Evolutionary conservation across 495 filamentous ascomycete species (phyloP).

Genomic region (Hyaloscypha variabilis): DNA sequence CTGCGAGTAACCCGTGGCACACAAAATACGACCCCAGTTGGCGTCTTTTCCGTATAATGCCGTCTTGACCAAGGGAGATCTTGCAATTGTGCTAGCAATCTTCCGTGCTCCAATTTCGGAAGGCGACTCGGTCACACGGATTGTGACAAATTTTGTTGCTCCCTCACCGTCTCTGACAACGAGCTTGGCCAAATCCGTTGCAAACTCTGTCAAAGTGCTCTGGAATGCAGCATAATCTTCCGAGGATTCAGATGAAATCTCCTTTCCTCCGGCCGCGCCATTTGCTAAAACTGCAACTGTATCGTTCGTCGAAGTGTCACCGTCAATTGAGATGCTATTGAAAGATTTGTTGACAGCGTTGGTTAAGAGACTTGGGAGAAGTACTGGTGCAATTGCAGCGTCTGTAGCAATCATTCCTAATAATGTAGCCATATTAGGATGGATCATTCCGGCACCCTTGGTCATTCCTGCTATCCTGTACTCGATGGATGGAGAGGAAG

Average conservation of each 20-base stretch:
- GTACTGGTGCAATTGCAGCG: slow-evolving; percentile 71
- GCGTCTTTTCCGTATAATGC: slow-evolving; percentile 96
- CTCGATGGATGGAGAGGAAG: slow-evolving; percentile 71
- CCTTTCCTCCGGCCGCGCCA: slow-evolving; percentile 82
- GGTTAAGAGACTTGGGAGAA: slow-evolving; percentile 70
- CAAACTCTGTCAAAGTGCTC: slow-evolving; percentile 71
- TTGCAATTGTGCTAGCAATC: slow-evolving; percentile 88
- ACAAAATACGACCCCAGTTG: slow-evolving; percentile 98
- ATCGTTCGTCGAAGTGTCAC: slow-evolving; percentile 96
- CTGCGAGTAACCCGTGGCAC: slow-evolving; percentile 89
- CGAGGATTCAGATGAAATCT: slow-evolving; percentile 55
- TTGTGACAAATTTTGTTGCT: slow-evolving; percentile 96
- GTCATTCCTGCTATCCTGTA: slow-evolving; percentile 95
- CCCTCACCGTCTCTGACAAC: slow-evolving; percentile 97
- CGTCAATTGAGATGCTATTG: slow-evolving; percentile 97
- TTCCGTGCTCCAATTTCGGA: slow-evolving; percentile 64
- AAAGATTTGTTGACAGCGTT: slow-evolving; percentile 83
- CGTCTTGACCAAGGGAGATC: slow-evolving; percentile 94
- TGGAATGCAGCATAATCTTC: slow-evolving; percentile 69
- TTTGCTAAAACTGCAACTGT: slow-evolving; percentile 93
- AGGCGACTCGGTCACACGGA: slow-evolving; percentile 75
- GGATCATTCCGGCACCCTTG: slow-evolving; percentile 99
- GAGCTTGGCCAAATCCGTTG: slow-evolving; percentile 83
- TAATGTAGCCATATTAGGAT: slow-evolving; percentile 98
- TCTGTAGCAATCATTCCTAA: slow-evolving; percentile 94